These are phyloP conservation scores for Neonectria neomacrospora DNA, from an alignment of 2,329 filamentous ascomycete species.

Conservation along the genomic window DNA sequence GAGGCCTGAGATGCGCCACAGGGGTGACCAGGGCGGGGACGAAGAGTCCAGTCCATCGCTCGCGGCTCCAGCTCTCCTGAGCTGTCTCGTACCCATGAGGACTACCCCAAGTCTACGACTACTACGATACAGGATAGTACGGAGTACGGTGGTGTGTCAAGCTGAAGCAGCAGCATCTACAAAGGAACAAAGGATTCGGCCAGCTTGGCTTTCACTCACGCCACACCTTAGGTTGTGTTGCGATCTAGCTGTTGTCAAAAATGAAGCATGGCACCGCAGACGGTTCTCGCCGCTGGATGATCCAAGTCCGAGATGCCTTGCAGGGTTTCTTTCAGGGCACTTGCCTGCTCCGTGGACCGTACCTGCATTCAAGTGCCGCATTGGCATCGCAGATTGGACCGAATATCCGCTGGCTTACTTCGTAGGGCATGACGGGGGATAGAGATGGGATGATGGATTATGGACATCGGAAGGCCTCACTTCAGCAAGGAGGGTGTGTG, in stretches of 20 bases:
- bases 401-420: conserved; percentile 1
- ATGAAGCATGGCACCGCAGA: conserved; percentile 1
- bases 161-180: neutral
- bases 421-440: conserved; percentile 11
- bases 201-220: neutral
- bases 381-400: conserved; percentile 23
- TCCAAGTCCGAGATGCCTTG: neutral
- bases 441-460: conserved; percentile 17
- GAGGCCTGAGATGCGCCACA: conserved; percentile 17
- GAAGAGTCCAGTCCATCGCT: neutral
- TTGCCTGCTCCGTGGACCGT: conserved; percentile 8
- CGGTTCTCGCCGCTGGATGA: neutral
- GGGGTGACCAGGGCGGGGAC: conserved; percentile 12
- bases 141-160: neutral
- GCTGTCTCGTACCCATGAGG: neutral
- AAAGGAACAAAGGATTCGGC: conserved; percentile 7
- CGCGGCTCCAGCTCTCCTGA: neutral
- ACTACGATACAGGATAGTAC: neutral
- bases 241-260: conserved; percentile 2
- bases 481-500: neutral
- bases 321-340: neutral
- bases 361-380: conserved; percentile 22
- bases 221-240: conserved; percentile 17
- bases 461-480: conserved; percentile 8
- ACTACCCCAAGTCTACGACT: neutral